Base-by-base conservation (phyloP, 345 rosid species). In the Ceriops decandra region DNA sequence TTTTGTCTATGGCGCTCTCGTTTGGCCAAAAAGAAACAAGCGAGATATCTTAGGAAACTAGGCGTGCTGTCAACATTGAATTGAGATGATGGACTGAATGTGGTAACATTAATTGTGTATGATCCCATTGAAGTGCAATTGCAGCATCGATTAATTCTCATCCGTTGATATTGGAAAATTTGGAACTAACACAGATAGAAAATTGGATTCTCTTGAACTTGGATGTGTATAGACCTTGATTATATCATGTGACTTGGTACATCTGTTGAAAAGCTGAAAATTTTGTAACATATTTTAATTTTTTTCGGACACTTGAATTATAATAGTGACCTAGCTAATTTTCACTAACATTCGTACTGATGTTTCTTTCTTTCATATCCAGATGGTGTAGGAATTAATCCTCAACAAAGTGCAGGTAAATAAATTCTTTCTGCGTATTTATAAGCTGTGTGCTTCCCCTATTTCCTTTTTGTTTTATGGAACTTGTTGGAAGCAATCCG, bases 361-460 rank as follows among this genome's bases (percentile, higher is more conserved):
- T 60, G 19, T 69, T 53, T 67, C 3, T 64, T 35, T 58, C 46
- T 70, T 71, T 19, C 26, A 30, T 36, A n/a, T 83, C 68, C 90
- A 95, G 99, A 91, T 86, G 99, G 99, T 6, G 90, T 95, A 1
- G 99, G 97, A 72, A 91, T 95, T 79, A 91, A 90, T 82, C 99
- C 97, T 49, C 97, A 95, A 71, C 99, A 95, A 77, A 91, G 96
- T 74, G 96, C 99, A 71, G 97, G 99, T 95, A 71, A 66, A 76
- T n/a, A 19, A n/a, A 28, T 27, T 13, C 47, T 47, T 11, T 36
- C 35, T 62, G 16, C 30, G 32, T n/a, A 26, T 53, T 60, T 2
- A 30, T 64, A 21, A n/a, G 33, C 26, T 66, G 24, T 9, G 19
- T 35, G 7, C 52, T 74, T 35, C 63, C 62, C 15, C n/a, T 38